These are phyloP conservation scores for Lactarius hatsudake DNA, from an alignment of 768 basidiomycete species.

Conservation along the genomic window DNA sequence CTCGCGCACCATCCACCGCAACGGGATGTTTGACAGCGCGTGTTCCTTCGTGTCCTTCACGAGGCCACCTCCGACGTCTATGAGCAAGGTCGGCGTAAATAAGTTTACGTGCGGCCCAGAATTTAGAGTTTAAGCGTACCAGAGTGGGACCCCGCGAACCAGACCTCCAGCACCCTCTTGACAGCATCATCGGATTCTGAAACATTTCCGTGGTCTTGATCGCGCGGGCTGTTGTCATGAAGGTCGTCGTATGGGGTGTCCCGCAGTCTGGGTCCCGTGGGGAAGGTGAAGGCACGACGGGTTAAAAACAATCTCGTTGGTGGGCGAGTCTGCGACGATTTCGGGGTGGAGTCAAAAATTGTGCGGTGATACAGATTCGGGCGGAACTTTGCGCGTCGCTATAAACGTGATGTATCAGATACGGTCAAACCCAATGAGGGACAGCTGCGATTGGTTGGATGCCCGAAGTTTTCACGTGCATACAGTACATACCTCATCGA, in stretches of 20 bases:
- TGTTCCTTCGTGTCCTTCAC: slow-evolving; percentile 3
- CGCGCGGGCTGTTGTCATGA: background rate
- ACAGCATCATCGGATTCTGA: background rate
- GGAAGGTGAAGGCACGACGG: background rate
- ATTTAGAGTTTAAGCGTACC: slow-evolving; percentile 7
- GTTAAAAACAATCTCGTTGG: slow-evolving; percentile 4
- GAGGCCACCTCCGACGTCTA: slow-evolving; percentile 26
- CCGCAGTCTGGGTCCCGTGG: background rate
- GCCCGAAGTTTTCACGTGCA: background rate
- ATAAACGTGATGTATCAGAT: background rate
- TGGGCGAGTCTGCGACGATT: slow-evolving; percentile 29
- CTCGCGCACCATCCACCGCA: slow-evolving; percentile 27
- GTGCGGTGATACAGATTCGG: slow-evolving; percentile 65
- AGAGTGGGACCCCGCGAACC: slow-evolving; percentile 25
- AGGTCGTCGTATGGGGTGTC: slow-evolving; percentile 1
- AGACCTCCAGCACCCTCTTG: slow-evolving; percentile 24
- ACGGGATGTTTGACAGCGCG: slow-evolving; percentile 24
- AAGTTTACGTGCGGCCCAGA: background rate
- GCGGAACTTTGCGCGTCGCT: slow-evolving; percentile 64
- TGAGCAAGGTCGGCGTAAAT: background rate
- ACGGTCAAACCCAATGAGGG: background rate
- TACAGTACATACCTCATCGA: slow-evolving; percentile 59
- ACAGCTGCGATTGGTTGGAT: background rate
- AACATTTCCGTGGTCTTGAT: background rate
- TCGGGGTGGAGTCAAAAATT: background rate